Evolutionary conservation across 2,329 filamentous ascomycete genomes (phyloP).

Genomic region (Torrubiella hemipterigena): DNA sequence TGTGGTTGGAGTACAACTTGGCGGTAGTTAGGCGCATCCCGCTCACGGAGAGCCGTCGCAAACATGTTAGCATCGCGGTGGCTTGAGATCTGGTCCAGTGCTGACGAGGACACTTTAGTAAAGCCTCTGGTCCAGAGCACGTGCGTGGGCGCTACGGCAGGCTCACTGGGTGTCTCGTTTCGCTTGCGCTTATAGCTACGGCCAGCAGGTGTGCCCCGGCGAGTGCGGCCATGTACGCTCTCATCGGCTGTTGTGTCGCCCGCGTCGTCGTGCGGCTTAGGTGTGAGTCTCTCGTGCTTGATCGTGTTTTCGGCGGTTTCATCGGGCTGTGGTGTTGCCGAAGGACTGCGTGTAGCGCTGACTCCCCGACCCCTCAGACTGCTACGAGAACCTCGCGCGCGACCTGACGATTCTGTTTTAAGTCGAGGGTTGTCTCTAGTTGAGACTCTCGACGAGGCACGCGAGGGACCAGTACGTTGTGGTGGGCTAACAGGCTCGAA

Average conservation of each 20-base stretch:
- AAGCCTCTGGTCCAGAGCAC: constrained; percentile 69
- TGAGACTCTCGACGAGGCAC: constrained; percentile 15
- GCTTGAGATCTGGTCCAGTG: constrained; percentile 64
- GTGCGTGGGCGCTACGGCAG: constrained; percentile 47
- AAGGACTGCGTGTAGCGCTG: constrained; percentile 30
- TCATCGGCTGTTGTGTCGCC: constrained; percentile 46
- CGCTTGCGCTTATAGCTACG: constrained; percentile 44
- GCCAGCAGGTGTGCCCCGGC: constrained; percentile 23
- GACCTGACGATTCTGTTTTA: constrained; percentile 10
- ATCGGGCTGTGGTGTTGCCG: constrained; percentile 32
- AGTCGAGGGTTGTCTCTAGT: constrained; percentile 7
- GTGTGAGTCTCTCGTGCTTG: constrained; percentile 49
- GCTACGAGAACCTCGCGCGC: constrained; percentile 23
- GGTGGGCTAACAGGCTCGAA: constrained; percentile 49
- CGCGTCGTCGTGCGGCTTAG: constrained; percentile 39
- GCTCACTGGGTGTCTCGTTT: constrained; percentile 33
- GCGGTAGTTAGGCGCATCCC: constrained; percentile 64
- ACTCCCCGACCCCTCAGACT: constrained; percentile 20
- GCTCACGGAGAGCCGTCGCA: constrained; percentile 60
- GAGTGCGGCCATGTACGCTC: constrained; percentile 27
- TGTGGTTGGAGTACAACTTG: constrained; percentile 63
- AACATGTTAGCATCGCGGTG: constrained; percentile 74
- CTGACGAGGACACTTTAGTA: constrained; percentile 58
- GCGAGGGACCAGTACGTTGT: constrained; percentile 22
- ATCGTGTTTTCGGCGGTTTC: constrained; percentile 37